Conservation (phyloP, 257 asterid genomes). For the Gynochthodes officinalis region DNA sequence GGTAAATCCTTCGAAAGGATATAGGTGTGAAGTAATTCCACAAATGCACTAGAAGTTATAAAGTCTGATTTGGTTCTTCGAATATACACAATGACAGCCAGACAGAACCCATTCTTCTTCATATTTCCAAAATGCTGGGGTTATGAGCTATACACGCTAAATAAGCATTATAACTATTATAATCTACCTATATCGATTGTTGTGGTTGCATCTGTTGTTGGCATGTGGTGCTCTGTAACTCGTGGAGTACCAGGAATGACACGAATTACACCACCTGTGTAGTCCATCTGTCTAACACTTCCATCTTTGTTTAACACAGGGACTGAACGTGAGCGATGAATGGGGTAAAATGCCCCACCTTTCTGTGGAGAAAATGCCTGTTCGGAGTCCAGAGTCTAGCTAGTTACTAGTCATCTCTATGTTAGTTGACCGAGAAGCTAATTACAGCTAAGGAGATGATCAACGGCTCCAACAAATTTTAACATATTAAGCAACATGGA, state of each 20-base stretch:
- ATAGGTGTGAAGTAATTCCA: not conserved
- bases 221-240: conserved; percentile 33
- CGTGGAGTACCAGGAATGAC: conserved; percentile 62
- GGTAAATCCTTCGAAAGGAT: not conserved
- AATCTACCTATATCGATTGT: conserved; percentile 42
- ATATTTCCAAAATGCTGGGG: not conserved
- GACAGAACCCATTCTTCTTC: not conserved
- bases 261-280: conserved; percentile 57
- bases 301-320: conserved; percentile 63
- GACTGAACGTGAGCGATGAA: conserved; percentile 85
- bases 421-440: not conserved
- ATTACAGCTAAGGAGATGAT: not conserved
- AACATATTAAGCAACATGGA: not conserved
- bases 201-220: conserved; percentile 33
- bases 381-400: conserved; percentile 26
- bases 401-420: not conserved
- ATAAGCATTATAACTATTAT: not conserved
- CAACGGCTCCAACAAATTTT: not conserved
- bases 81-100: not conserved
- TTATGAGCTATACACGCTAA: no score
- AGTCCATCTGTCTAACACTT: conserved; percentile 54
- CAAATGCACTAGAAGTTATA: not conserved
- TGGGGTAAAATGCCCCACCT: conserved; percentile 40
- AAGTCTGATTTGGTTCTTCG: not conserved
- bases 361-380: conserved; percentile 46